A percentile compares a stretch with the other conserved stretches of the same genome.
These are phyloP conservation scores for Macrocybe gigantea DNA, from an alignment of 768 basidiomycete genomes.

Conservation along the genomic window DNA sequence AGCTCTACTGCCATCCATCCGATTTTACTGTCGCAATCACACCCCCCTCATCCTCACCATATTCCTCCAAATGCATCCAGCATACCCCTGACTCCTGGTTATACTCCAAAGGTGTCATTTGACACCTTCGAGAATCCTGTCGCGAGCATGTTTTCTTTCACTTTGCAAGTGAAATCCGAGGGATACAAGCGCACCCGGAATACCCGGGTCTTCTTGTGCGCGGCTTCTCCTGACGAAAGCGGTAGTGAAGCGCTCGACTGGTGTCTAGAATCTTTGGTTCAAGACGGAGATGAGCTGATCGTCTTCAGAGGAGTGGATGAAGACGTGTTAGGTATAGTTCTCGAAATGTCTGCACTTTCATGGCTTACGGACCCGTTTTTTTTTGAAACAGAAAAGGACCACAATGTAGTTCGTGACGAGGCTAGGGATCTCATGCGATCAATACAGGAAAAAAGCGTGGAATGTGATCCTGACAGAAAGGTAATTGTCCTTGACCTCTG, in stretches of 20 bases:
- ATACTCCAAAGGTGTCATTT: conserved; percentile 75
- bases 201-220: conserved; percentile 88
- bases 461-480: conserved; percentile 73
- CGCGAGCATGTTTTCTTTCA: conserved; percentile 84
- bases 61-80: conserved; percentile 8
- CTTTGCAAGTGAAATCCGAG: conserved; percentile 77
- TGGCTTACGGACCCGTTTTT: background rate
- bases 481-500: conserved; percentile 25
- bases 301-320: conserved; percentile 88
- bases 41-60: conserved; percentile 9
- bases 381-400: conserved; percentile 56
- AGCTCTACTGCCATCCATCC: background rate
- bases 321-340: conserved; percentile 66
- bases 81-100: conserved; percentile 22
- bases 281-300: conserved; percentile 90
- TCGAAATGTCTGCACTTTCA: background rate
- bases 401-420: conserved; percentile 74
- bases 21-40: conserved; percentile 3
- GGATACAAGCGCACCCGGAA: conserved; percentile 70
- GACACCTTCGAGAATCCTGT: conserved; percentile 83
- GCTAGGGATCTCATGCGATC: conserved; percentile 75
- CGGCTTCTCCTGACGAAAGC: conserved; percentile 83
- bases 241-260: conserved; percentile 88
- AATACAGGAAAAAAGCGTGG: conserved; percentile 77
- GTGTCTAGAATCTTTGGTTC: conserved; percentile 78